Base-by-base conservation (phyloP, 345 rosid species). In the Gossypium ekmanianum region DNA sequence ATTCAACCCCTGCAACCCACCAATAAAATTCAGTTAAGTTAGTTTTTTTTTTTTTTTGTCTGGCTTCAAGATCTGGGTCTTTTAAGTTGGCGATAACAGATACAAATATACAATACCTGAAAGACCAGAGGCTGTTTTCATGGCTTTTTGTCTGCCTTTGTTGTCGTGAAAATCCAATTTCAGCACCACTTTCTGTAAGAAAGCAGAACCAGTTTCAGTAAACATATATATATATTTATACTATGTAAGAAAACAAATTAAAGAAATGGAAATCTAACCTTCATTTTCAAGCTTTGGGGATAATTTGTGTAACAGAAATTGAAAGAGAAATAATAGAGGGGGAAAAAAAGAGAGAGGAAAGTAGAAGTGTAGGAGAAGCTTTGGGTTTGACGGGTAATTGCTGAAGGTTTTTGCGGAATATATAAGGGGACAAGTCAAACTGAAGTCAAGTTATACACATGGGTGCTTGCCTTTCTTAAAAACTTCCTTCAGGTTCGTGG, bases 111-210 rank as follows among this genome's bases (percentile, higher is more conserved):
- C 14, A 57, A 55, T 83, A 87, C 94, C 94, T 77, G 79, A 8
- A 44, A 89, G 75, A 56, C 87, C 75, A 61, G 90, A 85, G 50
- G 75, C 94, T 17, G 29, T 75, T 71, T 75, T 62, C 92, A 88
- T 80, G 68, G 77, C 92, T 82, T 89, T 91, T 68, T 81, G 78
- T 82, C 79, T 89, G 64, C 9, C 58, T 77, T 69, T 87, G 5
- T 83, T 84, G 64, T 84, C 87, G 34, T 72, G 76, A 3, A 79
- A 6, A 0, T 79, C 82, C 80, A 89, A 62, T 77, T 85, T 85
- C 72, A 91, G 56, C 57, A 88, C 89, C 11, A 84, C 84, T 84
- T 85, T 86, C 92, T 91, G 90, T 18, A 39, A 58, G 22, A 72
- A 39, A 43, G 39, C 29, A 56, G 14, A 41, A 41, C 0, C 11